These are phyloP conservation scores for Poa annua DNA, from an alignment of 176 grass and related monocot genomes.

Conservation along the genomic window DNA sequence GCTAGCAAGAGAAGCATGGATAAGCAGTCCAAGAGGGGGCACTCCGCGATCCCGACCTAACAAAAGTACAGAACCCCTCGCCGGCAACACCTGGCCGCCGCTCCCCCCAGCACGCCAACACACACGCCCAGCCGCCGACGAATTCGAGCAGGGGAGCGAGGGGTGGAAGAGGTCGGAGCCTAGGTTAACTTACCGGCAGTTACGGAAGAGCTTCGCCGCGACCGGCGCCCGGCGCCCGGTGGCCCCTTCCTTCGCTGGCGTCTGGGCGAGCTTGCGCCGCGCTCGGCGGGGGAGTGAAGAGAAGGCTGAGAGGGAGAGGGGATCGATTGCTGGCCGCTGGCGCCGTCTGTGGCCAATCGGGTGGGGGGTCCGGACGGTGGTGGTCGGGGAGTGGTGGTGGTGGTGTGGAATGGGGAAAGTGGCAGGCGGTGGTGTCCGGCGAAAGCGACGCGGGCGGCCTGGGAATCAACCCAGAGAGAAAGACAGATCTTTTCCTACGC, in stretches of 20 bases:
- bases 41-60: background rate
- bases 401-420: conserved; percentile 49
- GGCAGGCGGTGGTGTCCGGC: conserved; percentile 55
- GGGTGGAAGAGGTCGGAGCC: background rate
- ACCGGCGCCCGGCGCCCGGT: background rate
- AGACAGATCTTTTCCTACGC: conserved; percentile 21
- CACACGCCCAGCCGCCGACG: background rate
- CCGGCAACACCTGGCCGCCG: background rate
- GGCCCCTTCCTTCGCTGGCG: background rate
- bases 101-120: too few species aligned
- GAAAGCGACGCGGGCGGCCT: conserved; percentile 52
- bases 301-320: background rate
- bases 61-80: background rate
- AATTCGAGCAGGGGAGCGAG: conserved; percentile 5
- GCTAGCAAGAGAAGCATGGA: background rate
- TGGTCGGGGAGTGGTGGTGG: background rate
- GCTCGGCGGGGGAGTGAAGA: background rate
- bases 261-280: background rate
- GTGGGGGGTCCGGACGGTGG: conserved; percentile 31
- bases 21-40: too few species aligned
- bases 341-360: conserved; percentile 1
- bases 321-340: conserved; percentile 28
- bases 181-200: conserved; percentile 16
- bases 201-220: background rate
- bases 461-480: conserved; percentile 1